Conservation (phyloP, 192 early-diverging fungal genomes). For the Hyaloraphidium curvatum region DNA sequence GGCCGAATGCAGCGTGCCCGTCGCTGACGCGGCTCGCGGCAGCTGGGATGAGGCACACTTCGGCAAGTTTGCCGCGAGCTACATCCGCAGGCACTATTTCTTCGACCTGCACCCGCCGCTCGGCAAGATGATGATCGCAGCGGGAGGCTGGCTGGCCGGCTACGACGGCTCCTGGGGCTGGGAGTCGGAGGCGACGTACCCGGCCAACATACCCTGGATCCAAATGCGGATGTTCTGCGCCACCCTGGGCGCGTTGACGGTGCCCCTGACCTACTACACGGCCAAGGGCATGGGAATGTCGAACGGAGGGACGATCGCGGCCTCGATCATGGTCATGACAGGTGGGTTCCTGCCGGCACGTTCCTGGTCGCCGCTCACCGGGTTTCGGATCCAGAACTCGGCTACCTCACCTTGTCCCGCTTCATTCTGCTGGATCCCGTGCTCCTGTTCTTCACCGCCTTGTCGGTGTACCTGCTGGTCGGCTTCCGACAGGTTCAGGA, state of each 20-base stretch:
- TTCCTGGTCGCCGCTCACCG: no score
- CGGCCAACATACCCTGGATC: background rate
- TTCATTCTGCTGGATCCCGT: constrained; percentile 5
- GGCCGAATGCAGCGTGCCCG: background rate
- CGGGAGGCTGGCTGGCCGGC: background rate
- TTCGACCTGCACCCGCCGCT: constrained; percentile 5
- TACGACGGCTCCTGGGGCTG: background rate
- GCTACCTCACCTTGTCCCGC: background rate
- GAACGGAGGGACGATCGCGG: constrained; percentile 1
- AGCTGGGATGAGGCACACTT: background rate
- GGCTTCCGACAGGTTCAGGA: background rate
- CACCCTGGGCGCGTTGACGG: constrained; percentile 66
- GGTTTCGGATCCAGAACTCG: no score
- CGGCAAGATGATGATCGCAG: constrained; percentile 4
- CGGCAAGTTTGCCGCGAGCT: constrained; percentile 1
- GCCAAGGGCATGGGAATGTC: constrained; percentile 51
- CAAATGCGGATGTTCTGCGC: constrained; percentile 18
- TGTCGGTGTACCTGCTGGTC: background rate
- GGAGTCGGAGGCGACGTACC: background rate
- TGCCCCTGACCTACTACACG: constrained; percentile 80
- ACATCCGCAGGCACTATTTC: background rate
- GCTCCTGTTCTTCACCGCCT: background rate
- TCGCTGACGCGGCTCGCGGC: background rate
- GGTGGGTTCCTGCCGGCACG: no score
- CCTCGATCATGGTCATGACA: no score